Evolutionary conservation across 257 asterid genomes (phyloP).

Genomic region (Gardenia jasminoides): DNA sequence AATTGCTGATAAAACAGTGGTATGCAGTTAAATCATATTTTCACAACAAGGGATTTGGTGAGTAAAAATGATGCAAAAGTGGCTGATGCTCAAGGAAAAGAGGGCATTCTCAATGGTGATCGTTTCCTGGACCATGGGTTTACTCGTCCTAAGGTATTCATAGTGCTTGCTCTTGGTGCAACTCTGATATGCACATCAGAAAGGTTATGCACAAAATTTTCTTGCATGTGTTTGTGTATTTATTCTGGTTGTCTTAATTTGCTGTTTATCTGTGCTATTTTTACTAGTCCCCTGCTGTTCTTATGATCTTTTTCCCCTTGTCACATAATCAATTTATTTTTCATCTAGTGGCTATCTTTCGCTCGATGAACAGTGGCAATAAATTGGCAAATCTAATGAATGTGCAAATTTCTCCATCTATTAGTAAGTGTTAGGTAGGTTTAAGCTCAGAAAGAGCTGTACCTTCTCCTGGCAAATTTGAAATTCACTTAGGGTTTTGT

Average conservation of each 20-base stretch:
- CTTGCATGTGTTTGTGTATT: background rate
- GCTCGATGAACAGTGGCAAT: background rate
- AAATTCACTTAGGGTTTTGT: background rate
- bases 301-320: background rate
- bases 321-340: background rate
- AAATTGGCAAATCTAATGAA: background rate
- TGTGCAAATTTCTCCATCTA: background rate
- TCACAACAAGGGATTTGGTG: slow-evolving; percentile 66
- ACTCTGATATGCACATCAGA: background rate
- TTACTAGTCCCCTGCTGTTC: background rate
- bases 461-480: background rate
- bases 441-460: background rate
- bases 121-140: slow-evolving; percentile 78
- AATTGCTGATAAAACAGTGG: slow-evolving; percentile 22
- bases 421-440: background rate
- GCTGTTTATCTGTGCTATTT: background rate
- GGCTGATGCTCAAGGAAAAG: slow-evolving; percentile 53
- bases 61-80: slow-evolving; percentile 64
- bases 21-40: slow-evolving; percentile 87
- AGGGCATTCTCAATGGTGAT: slow-evolving; percentile 37
- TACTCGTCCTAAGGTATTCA: slow-evolving; percentile 90
- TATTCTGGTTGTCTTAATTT: background rate
- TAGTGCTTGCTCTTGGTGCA: background rate
- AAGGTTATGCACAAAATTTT: background rate
- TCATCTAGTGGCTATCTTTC: background rate